Evolutionary conservation across 345 rosid species (phyloP).

Genomic region (Dimocarpus longan): DNA sequence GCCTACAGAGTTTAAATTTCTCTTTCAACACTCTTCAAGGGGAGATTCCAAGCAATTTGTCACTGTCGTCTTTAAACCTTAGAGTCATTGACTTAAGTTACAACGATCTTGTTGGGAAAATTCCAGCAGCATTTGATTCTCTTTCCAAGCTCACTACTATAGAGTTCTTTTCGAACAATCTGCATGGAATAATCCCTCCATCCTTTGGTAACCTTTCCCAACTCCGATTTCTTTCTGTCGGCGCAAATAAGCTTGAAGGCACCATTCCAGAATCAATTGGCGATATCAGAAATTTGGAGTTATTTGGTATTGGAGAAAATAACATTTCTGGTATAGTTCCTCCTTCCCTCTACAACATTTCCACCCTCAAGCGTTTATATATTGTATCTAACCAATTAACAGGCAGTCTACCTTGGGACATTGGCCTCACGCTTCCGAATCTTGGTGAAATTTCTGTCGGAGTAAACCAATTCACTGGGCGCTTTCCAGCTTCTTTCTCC

Average conservation of each 20-base stretch:
- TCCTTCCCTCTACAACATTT: conserved; percentile 6
- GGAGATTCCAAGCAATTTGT: too few species aligned
- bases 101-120: too few species aligned
- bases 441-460: conserved; percentile 13
- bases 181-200: conserved; percentile 12
- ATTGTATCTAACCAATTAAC: conserved; percentile 12
- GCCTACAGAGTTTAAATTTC: not conserved
- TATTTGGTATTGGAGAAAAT: not conserved
- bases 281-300: not conserved
- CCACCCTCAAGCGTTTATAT: not conserved
- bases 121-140: too few species aligned
- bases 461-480: conserved; percentile 18
- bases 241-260: not conserved
- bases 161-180: not conserved
- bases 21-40: not conserved
- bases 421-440: conserved; percentile 22
- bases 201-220: conserved; percentile 18
- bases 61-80: too few species aligned
- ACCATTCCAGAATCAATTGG: too few species aligned
- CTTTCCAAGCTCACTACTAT: not conserved
- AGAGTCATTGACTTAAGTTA: too few species aligned
- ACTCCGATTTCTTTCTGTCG: not conserved
- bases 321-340: conserved; percentile 4
- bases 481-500: too few species aligned
- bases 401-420: conserved; percentile 18